Evolutionary conservation across 2,329 filamentous ascomycete species (phyloP).

Genomic region (Fusarium odoratissimum): DNA sequence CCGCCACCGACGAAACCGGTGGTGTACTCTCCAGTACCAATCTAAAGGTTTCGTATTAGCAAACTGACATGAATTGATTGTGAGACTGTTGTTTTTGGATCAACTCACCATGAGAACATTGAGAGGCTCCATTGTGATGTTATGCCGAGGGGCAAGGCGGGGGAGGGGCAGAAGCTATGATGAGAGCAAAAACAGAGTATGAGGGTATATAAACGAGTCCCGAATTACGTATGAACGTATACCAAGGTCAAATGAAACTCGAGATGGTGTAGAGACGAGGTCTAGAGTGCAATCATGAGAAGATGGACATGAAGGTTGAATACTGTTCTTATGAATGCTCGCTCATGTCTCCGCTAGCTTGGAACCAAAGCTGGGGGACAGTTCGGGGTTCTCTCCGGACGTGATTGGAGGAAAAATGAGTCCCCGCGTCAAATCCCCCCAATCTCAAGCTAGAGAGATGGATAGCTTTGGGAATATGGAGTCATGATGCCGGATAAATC

Average conservation of each 20-base stretch:
- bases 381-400: constrained; percentile 43
- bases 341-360: constrained; percentile 38
- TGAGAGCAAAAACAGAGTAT: constrained; percentile 11
- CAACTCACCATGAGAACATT: constrained; percentile 74
- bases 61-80: background rate
- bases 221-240: background rate
- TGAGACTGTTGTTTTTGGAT: background rate
- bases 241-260: background rate
- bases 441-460: constrained; percentile 25
- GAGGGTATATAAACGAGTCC: background rate
- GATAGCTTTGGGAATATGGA: constrained; percentile 21
- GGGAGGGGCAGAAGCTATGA: constrained; percentile 41
- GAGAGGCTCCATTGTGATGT: constrained; percentile 64
- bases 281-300: constrained; percentile 15
- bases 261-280: background rate
- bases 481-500: constrained; percentile 35
- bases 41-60: constrained; percentile 55
- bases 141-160: constrained; percentile 32
- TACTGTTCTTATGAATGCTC: constrained; percentile 37
- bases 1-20: constrained; percentile 91
- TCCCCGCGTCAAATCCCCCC: constrained; percentile 35
- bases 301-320: constrained; percentile 22
- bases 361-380: constrained; percentile 11
- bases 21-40: constrained; percentile 96
- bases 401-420: constrained; percentile 47